These are phyloP conservation scores for Coemansia sp. DNA, from an alignment of 192 early-diverging fungal genomes.

Conservation along the genomic window DNA sequence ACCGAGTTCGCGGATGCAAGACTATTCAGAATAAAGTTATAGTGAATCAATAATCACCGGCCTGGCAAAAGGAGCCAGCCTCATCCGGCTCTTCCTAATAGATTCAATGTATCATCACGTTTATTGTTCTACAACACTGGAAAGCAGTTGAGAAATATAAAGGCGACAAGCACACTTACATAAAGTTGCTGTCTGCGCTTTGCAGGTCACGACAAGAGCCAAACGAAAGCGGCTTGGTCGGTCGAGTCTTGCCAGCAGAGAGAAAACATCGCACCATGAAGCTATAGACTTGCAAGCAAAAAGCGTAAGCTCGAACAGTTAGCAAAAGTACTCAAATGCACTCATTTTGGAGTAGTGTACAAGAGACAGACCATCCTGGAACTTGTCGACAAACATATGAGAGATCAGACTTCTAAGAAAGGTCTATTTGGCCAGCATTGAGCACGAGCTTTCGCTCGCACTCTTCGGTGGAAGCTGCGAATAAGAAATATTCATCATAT, in stretches of 20 bases:
- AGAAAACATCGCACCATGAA: background rate
- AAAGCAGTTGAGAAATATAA: background rate
- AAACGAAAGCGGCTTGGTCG: background rate
- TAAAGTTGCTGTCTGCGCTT: background rate
- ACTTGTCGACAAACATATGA: background rate
- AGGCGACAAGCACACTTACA: constrained; percentile 5
- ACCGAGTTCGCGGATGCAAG: no score
- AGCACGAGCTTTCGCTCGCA: constrained; percentile 3
- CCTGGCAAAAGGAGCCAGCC: constrained; percentile 9
- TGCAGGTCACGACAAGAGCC: background rate
- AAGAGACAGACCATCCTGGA: no score
- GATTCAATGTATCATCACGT: constrained; percentile 8
- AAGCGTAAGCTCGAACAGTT: background rate
- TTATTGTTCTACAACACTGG: background rate
- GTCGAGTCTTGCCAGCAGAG: background rate
- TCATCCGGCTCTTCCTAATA: constrained; percentile 22
- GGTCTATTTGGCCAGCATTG: constrained; percentile 43
- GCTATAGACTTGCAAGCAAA: background rate
- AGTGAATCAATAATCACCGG: constrained; percentile 14
- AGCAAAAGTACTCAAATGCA: background rate
- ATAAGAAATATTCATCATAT: constrained; percentile 35
- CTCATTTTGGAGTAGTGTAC: background rate
- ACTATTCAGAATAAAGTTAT: background rate
- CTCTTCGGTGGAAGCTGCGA: constrained; percentile 55
- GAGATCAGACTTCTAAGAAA: constrained; percentile 55